Evolutionary conservation across 768 basidiomycete genomes (phyloP).

Genomic region (Tylopilus plumbeoviolaceoides): DNA sequence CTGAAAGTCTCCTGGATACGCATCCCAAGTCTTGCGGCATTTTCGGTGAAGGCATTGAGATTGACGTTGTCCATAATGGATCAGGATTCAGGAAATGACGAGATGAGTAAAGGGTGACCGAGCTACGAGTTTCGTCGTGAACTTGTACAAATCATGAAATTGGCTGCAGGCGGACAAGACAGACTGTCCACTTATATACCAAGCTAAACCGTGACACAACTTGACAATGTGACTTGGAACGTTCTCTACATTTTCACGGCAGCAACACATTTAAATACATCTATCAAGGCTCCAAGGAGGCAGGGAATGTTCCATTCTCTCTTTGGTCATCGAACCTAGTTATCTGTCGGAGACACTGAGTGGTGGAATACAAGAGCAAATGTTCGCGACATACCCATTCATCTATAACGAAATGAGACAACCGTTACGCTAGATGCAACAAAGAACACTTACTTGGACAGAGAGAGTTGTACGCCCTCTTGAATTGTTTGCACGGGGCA

Average conservation of each 20-base stretch:
- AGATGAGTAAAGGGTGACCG: background rate
- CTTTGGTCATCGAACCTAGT: conserved; percentile 92
- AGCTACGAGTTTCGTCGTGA: background rate
- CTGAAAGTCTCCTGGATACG: conserved; percentile 80
- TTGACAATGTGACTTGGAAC: too few relatives aligned
- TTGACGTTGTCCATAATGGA: conserved; percentile 33
- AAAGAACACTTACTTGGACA: conserved; percentile 81
- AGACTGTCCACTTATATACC: background rate
- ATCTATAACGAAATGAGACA: conserved; percentile 44
- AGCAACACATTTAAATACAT: background rate
- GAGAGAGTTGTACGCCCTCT: conserved; percentile 90
- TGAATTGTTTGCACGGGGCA: conserved; percentile 99
- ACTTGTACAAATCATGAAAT: conserved; percentile 5
- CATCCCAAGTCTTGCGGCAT: conserved; percentile 79
- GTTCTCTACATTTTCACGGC: conserved; percentile 11
- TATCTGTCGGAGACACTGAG: conserved; percentile 45
- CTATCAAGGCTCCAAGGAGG: conserved; percentile 74
- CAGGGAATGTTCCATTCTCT: conserved; percentile 89
- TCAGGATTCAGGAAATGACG: conserved; percentile 3
- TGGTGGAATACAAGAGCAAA: background rate
- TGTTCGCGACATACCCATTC: conserved; percentile 69
- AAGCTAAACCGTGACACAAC: too few relatives aligned
- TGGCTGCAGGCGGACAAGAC: background rate
- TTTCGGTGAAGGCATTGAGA: conserved; percentile 56
- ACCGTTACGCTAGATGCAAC: background rate